Conservation (phyloP, 371 early-diverging fungal genomes). For the Mucor racemosus region DNA sequence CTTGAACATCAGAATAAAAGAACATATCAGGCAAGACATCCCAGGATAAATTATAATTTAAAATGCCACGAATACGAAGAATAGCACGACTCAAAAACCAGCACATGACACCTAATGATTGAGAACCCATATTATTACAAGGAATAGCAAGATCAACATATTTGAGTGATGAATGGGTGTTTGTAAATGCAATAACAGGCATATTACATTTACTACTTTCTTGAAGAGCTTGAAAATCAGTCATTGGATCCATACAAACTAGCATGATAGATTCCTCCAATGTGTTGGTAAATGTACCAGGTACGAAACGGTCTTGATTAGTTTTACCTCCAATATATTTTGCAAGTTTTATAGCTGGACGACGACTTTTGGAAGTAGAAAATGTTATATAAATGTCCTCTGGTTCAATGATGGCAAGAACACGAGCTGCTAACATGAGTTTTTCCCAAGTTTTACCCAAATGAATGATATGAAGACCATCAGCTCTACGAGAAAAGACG, state of each 20-base stretch:
- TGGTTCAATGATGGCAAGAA: slow-evolving; percentile 96
- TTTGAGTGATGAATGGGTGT: slow-evolving; percentile 94
- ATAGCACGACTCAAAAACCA: slow-evolving; percentile 98
- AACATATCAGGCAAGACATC: slow-evolving; percentile 98
- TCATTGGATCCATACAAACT: slow-evolving; percentile 97
- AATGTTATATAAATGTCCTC: slow-evolving; percentile 95
- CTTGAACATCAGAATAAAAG: slow-evolving; percentile 91
- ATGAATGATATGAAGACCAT: slow-evolving; percentile 98
- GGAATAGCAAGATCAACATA: slow-evolving; percentile 99
- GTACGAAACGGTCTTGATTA: slow-evolving; percentile 99
- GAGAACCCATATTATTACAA: slow-evolving; percentile 99
- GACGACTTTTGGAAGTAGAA: slow-evolving; percentile 97
- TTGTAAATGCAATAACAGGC: slow-evolving; percentile 98
- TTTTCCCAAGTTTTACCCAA: slow-evolving; percentile 99
- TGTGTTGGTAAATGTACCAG: slow-evolving; percentile 99
- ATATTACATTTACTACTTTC: slow-evolving; percentile 99
- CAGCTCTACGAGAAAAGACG: slow-evolving; percentile 92
- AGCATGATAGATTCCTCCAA: slow-evolving; percentile 98
- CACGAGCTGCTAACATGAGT: slow-evolving; percentile 98
- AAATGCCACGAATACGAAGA: slow-evolving; percentile 94
- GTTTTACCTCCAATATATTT: slow-evolving; percentile 97
- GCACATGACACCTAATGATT: slow-evolving; percentile 97
- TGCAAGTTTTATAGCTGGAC: slow-evolving; percentile 98
- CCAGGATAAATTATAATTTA: slow-evolving; percentile 86
- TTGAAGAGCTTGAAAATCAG: slow-evolving; percentile 98